Evolutionary conservation across 768 basidiomycete genomes (phyloP), one percentile per base, ranked within the genome.

Genomic region (Scleroderma citrinum): DNA sequence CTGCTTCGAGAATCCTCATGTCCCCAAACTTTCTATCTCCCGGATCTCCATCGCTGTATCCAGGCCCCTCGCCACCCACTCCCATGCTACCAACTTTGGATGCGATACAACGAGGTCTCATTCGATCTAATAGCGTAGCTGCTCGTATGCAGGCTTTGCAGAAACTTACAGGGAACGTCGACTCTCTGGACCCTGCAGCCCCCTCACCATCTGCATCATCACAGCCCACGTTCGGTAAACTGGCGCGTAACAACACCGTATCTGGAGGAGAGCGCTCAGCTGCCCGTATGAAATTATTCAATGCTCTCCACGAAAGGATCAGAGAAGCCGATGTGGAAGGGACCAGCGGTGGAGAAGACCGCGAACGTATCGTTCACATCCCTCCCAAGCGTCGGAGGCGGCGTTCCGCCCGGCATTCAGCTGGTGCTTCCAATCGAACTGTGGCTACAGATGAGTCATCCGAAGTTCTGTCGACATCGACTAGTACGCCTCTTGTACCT

Each of bases 61-160:
- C 83, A n/a, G 80, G 79, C 13, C 76, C 80, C 16, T 78, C 83
- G 5, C 79, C 83, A 2, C 73, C 83, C 7, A 83, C 82, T 3
- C 85, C 87, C 16, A 64, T 81, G 58, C 66, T 86, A 31, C 90
- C 90, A 0, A 80, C 87, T 3, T 73, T 95, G 6, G 86, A 90
- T 58, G 87, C 85, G 19, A 70, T 94, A 32, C 83, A 84, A 61
- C 80, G 74, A 59, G 85, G 85, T 14, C 77, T 96, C 3, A 83
- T 89, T 60, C 83, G 93, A 17, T 94, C 93, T 2, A 93, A 94
- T 63, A 94, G 92, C 59, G 89, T 81, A 11, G 75, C 88, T n/a
- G 87, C 86, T 19, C 77, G 85, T 46, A 78, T 83, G 44, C 78
- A 85, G 60, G 92, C 92, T 4, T 81, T 95, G 80, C 82, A 68